Evolutionary conservation across 371 early-diverging fungal species (phyloP), one percentile per base, ranked within the genome.

Genomic region (Caulochytrium protostelioides): DNA sequence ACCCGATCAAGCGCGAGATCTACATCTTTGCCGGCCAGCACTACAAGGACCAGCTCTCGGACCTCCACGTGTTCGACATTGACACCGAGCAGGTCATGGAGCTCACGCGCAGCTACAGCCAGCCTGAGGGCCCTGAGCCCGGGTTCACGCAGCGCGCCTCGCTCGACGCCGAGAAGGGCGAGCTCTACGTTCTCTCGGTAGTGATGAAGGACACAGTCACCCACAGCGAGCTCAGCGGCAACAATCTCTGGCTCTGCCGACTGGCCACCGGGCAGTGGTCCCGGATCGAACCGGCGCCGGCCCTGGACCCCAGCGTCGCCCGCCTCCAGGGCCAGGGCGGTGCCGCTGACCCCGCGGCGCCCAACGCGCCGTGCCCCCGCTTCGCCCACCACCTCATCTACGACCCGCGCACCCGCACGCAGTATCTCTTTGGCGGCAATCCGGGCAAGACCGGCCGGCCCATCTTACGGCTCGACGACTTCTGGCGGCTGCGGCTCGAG

Each of bases 11-110:
- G 10, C 72, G 75, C 17, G 65, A 70, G 20, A 54, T 91, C 3
- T 85, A 79, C 45, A 75, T 92, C 24, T 74, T 91, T 46, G 83
- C 84, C 18, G 86, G 86, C 13, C 82, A 86, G 49, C 65, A 83
- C 23, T 61, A 72, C 43, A 78, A 79, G 37, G 73, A 82, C 32
- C 74, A 49, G 32, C 49, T 61, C 4, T 50, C 65, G 17, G 87
- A 90, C 41, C 59, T 87, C 25, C 72, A 74, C 29, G 57, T 74
- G 2, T 90, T 84, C 49, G 73, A 78, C 28, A 65, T 89, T 37
- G 76, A 69, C 32, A 52, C 64, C 1, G 76, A 83, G 44, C 49
- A 55, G 1, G 64, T 85, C 9, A 63, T 54, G 24, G 78, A 80
- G 41, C 58, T 79, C 6, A 55, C 74, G 15, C 58, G 72, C 7